Conservation (phyloP, 208 protist genomes). For the Trypanosoma melophagium region DNA sequence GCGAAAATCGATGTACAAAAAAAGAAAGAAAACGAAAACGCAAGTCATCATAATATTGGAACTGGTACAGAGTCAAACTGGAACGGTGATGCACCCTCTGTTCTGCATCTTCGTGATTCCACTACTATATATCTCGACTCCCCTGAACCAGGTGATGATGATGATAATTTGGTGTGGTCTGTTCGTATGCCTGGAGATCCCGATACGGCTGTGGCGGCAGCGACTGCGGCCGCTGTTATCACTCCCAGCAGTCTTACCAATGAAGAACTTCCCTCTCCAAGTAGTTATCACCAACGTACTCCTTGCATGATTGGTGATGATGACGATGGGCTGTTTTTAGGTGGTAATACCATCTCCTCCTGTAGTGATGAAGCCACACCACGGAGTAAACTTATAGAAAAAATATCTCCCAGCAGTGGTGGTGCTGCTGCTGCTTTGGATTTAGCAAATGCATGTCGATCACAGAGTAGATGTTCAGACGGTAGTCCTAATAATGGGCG, state of each 20-base stretch:
- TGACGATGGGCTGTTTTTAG: slow-evolving; percentile 33
- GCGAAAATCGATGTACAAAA: neutral
- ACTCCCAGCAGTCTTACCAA: slow-evolving; percentile 16
- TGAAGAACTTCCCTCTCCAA: slow-evolving; percentile 44
- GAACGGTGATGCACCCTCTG: neutral
- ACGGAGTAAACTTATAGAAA: slow-evolving; percentile 1
- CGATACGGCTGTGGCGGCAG: neutral
- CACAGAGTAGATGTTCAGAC: neutral
- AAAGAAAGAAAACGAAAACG: neutral
- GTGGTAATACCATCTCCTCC: slow-evolving; percentile 4
- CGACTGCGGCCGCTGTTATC: neutral
- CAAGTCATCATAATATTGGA: no score
- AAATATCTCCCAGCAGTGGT: neutral
- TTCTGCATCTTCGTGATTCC: neutral
- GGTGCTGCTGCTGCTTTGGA: neutral
- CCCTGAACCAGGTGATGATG: neutral
- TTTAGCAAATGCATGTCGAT: neutral
- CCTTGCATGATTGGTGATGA: slow-evolving; percentile 74
- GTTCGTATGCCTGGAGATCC: no score
- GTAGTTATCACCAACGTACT: slow-evolving; percentile 76
- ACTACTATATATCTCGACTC: neutral
- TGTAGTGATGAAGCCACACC: neutral
- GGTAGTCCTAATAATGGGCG: neutral
- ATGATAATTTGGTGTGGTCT: neutral
- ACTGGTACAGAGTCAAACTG: no score